These are phyloP conservation scores for Mesotaenium endlicherianum DNA, from an alignment of 139 green algal genomes.

Conservation along the genomic window DNA sequence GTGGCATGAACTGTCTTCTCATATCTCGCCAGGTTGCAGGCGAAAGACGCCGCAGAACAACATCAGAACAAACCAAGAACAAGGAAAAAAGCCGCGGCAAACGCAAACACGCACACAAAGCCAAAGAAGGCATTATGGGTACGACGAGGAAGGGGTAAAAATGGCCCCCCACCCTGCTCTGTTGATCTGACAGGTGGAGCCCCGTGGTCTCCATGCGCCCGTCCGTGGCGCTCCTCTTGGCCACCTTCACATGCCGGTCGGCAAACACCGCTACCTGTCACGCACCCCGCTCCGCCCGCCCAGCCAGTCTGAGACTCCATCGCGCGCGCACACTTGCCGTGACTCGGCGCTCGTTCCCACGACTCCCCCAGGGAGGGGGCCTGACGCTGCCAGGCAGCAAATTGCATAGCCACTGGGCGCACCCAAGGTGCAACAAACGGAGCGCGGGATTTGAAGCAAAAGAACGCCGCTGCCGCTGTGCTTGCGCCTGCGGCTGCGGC, in stretches of 20 bases:
- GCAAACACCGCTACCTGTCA: slow-evolving; percentile 38
- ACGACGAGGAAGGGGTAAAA: neutral
- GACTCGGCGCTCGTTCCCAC: neutral
- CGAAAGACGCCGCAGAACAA: neutral
- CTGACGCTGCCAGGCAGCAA: too few relatives aligned
- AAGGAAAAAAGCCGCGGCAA: neutral
- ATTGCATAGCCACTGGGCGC: too few relatives aligned
- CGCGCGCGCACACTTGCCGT: neutral
- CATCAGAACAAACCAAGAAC: neutral
- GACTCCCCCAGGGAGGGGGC: neutral
- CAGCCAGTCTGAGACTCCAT: neutral
- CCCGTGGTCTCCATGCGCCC: neutral
- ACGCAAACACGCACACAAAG: neutral
- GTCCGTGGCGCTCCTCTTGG: neutral
- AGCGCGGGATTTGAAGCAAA: too few relatives aligned
- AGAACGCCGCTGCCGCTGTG: too few relatives aligned
- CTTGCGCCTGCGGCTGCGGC: too few relatives aligned
- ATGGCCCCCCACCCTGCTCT: neutral
- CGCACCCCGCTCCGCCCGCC: neutral
- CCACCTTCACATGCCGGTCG: slow-evolving; percentile 39
- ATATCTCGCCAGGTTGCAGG: too few relatives aligned
- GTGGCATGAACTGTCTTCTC: too few relatives aligned
- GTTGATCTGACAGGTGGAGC: neutral
- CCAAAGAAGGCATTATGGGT: neutral
- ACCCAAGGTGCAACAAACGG: too few relatives aligned